Evolutionary conservation across 2,329 filamentous ascomycete genomes (phyloP).

Genomic region (Fusarium scirpi): DNA sequence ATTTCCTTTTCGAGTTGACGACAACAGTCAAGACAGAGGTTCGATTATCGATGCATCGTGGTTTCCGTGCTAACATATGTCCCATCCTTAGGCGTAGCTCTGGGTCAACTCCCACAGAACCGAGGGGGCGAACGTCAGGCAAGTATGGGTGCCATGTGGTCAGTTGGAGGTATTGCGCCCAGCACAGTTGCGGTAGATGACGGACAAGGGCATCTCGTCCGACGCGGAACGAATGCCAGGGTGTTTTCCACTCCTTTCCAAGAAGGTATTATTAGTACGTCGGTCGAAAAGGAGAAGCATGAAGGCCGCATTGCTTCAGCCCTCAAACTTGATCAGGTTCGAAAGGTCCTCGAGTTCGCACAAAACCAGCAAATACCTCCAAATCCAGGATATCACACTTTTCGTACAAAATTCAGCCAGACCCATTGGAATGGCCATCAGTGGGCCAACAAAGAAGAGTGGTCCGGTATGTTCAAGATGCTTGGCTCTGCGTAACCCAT

Average conservation of each 20-base stretch:
- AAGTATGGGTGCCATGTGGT: slow-evolving; percentile 80
- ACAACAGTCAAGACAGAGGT: slow-evolving; percentile 31
- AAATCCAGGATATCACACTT: not conserved
- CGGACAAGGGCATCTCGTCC: slow-evolving; percentile 73
- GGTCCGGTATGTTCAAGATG: slow-evolving; percentile 11
- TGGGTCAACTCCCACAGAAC: slow-evolving; percentile 44
- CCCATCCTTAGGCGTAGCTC: slow-evolving; percentile 42
- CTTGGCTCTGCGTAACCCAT: not conserved
- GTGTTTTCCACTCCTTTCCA: slow-evolving; percentile 67
- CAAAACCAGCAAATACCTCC: slow-evolving; percentile 15
- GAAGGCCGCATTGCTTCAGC: slow-evolving; percentile 82
- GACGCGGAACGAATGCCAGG: slow-evolving; percentile 79
- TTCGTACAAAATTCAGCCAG: slow-evolving; percentile 17
- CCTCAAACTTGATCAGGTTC: slow-evolving; percentile 79
- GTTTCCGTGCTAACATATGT: slow-evolving; percentile 6
- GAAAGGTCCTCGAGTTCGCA: slow-evolving; percentile 72
- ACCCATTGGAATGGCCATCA: slow-evolving; percentile 46
- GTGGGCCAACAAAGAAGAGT: slow-evolving; percentile 40
- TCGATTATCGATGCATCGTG: not conserved
- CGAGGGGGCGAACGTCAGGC: slow-evolving; percentile 58
- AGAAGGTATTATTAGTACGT: slow-evolving; percentile 54
- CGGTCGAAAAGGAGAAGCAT: slow-evolving; percentile 76
- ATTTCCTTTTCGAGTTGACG: slow-evolving; percentile 30
- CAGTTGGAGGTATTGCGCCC: slow-evolving; percentile 77
- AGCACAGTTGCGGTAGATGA: slow-evolving; percentile 66